Percentiles rank a stretch among this genome's conserved stretches.
These are phyloP conservation scores for Diaporthe vexans DNA, from an alignment of 2,329 filamentous ascomycete genomes.

Conservation along the genomic window DNA sequence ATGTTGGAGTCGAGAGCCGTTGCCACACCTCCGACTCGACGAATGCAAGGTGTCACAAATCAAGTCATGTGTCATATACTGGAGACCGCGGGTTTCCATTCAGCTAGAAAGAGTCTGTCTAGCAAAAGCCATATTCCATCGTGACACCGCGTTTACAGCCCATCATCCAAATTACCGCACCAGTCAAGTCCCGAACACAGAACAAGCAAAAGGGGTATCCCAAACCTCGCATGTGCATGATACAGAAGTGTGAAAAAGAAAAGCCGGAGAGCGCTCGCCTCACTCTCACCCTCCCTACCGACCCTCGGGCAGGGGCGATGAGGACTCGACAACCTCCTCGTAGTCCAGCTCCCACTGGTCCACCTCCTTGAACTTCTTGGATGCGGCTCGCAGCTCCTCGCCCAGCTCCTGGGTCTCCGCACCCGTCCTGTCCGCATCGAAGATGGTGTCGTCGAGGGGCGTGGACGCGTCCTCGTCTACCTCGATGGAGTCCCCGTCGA, in stretches of 20 bases:
- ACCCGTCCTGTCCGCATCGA: conserved; percentile 47
- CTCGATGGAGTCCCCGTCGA: conserved; percentile 51
- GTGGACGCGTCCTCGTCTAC: conserved; percentile 58
- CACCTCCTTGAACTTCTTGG: conserved; percentile 77
- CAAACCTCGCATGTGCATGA: conserved; percentile 33
- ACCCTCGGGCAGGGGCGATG: conserved; percentile 61
- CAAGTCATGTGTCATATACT: neutral
- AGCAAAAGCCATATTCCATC: conserved; percentile 26
- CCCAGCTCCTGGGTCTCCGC: conserved; percentile 57
- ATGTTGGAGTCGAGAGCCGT: conserved; percentile 31
- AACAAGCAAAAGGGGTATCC: conserved; percentile 38
- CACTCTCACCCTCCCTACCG: conserved; percentile 11
- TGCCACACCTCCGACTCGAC: no score
- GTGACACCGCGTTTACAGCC: neutral
- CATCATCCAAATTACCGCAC: conserved; percentile 27
- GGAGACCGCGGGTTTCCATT: conserved; percentile 10
- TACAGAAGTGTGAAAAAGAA: conserved; percentile 21
- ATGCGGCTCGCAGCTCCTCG: conserved; percentile 70
- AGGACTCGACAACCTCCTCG: conserved; percentile 72
- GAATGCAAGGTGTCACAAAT: neutral
- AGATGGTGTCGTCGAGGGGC: conserved; percentile 60
- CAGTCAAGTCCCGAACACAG: conserved; percentile 12
- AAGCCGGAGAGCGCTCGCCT: neutral
- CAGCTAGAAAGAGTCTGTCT: conserved; percentile 21
- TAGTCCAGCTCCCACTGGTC: conserved; percentile 78